Conservation (phyloP, 2,329 filamentous ascomycete genomes). For the Pyrenochaeta sp. region DNA sequence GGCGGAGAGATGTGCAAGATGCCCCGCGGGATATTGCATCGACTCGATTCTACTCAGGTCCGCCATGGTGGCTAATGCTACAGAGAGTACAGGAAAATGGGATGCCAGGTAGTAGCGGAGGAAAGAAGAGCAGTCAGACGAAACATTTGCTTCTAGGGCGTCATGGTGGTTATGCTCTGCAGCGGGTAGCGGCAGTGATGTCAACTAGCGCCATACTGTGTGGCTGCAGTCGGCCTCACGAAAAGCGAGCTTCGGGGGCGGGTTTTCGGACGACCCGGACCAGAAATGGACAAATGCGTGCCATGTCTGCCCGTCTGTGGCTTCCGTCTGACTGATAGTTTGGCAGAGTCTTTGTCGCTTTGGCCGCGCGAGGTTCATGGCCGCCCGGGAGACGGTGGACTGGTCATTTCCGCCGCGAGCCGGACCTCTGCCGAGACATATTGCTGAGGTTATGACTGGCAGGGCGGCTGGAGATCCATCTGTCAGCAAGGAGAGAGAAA, state of each 20-base stretch:
- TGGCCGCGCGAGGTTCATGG: conserved; percentile 16
- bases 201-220: conserved; percentile 25
- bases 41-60: conserved; percentile 50
- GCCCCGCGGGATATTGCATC: conserved; percentile 75
- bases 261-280: conserved; percentile 24
- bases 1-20: conserved; percentile 77
- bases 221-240: conserved; percentile 22
- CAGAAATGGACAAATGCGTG: conserved; percentile 17
- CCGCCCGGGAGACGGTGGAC: background rate
- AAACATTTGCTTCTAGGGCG: conserved; percentile 28
- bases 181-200: conserved; percentile 39
- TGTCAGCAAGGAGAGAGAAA: background rate
- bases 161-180: conserved; percentile 32
- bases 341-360: conserved; percentile 8
- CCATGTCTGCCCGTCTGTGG: background rate
- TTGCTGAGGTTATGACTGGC: conserved; percentile 3
- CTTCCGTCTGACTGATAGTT: conserved; percentile 7
- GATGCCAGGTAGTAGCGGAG: conserved; percentile 4
- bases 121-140: conserved; percentile 16
- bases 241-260: conserved; percentile 20
- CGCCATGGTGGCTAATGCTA: conserved; percentile 32
- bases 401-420: conserved; percentile 25
- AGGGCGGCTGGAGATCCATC: background rate
- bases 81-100: conserved; percentile 1
- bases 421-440: conserved; percentile 18